These are phyloP conservation scores for Tephrocybe sp. DNA, from an alignment of 768 basidiomycete genomes.

Conservation along the genomic window DNA sequence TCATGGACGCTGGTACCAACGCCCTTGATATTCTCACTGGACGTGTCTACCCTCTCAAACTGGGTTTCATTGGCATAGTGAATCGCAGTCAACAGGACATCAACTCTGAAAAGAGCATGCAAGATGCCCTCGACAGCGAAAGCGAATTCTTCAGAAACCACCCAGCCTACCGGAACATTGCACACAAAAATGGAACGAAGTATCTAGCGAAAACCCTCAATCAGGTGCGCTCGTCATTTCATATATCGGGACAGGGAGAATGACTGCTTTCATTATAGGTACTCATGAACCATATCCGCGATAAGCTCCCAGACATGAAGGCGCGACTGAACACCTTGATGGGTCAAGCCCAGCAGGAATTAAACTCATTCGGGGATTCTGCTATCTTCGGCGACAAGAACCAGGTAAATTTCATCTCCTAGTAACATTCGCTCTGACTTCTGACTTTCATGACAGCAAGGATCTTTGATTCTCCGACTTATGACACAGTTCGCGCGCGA, in stretches of 20 bases:
- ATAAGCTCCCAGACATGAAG: slow-evolving; percentile 99
- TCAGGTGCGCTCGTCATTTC: slow-evolving; percentile 53
- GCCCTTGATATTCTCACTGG: slow-evolving; percentile 95
- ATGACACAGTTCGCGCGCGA: slow-evolving; percentile 99
- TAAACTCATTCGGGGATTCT: slow-evolving; percentile 93
- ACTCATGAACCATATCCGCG: slow-evolving; percentile 95
- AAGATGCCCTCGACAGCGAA: slow-evolving; percentile 82
- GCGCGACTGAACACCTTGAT: slow-evolving; percentile 95
- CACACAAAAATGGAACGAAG: slow-evolving; percentile 97
- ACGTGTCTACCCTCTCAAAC: slow-evolving; percentile 94
- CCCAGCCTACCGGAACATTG: slow-evolving; percentile 90
- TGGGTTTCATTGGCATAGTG: slow-evolving; percentile 98
- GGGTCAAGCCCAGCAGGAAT: slow-evolving; percentile 98
- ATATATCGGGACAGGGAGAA: background rate
- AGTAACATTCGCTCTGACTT: background rate
- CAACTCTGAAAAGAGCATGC: slow-evolving; percentile 81
- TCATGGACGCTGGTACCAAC: slow-evolving; percentile 99
- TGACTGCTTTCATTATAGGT: slow-evolving; percentile 46
- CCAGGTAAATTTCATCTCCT: slow-evolving; percentile 42
- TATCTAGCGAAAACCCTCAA: slow-evolving; percentile 93
- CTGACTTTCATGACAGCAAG: slow-evolving; percentile 53
- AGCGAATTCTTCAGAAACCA: slow-evolving; percentile 90
- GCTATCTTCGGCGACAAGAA: slow-evolving; percentile 92
- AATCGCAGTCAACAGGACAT: slow-evolving; percentile 99
- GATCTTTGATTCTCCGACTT: slow-evolving; percentile 85